Conservation (phyloP, 805 yeast species). For the Saccharomyces cerevisiae region DNA sequence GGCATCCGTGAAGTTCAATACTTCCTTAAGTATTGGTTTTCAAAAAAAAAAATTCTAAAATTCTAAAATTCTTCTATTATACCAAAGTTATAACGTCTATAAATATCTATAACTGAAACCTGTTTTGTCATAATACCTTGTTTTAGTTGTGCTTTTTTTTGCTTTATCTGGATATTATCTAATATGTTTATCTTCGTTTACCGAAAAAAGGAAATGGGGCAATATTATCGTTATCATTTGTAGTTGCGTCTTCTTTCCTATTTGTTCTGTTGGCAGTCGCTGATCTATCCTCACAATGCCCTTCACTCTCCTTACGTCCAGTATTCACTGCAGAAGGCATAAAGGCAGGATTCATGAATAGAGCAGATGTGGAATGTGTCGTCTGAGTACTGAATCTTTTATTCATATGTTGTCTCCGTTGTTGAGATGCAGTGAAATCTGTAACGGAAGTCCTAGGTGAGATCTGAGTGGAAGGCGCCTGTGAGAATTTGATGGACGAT, state of each 20-base stretch:
- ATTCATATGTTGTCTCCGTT: not conserved
- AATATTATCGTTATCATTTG: not conserved
- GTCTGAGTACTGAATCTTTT: not conserved
- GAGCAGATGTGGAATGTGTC: slow-evolving; percentile 3
- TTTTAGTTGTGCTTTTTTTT: not conserved
- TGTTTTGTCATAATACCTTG: not conserved
- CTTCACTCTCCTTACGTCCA: not conserved
- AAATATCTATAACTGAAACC: not conserved
- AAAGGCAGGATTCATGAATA: slow-evolving; percentile 13
- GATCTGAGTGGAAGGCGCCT: slow-evolving; percentile 1
- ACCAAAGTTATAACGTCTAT: not conserved
- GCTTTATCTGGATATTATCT: not conserved
- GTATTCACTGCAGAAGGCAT: slow-evolving; percentile 7
- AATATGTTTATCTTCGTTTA: slow-evolving; percentile 1
- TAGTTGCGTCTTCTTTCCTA: slow-evolving; percentile 7
- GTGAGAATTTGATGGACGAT: slow-evolving; percentile 4
- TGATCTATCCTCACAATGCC: not conserved
- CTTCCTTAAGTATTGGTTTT: too few species aligned
- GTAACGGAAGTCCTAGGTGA: slow-evolving; percentile 17
- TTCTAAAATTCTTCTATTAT: too few species aligned
- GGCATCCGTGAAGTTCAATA: too few species aligned
- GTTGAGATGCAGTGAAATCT: slow-evolving; percentile 1
- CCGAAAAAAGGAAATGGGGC: slow-evolving; percentile 17
- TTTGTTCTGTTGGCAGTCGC: slow-evolving; percentile 4
- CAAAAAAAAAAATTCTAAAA: too few species aligned